Conservation (phyloP, 495 filamentous ascomycete species). For the Hypoxylon cercidicola region DNA sequence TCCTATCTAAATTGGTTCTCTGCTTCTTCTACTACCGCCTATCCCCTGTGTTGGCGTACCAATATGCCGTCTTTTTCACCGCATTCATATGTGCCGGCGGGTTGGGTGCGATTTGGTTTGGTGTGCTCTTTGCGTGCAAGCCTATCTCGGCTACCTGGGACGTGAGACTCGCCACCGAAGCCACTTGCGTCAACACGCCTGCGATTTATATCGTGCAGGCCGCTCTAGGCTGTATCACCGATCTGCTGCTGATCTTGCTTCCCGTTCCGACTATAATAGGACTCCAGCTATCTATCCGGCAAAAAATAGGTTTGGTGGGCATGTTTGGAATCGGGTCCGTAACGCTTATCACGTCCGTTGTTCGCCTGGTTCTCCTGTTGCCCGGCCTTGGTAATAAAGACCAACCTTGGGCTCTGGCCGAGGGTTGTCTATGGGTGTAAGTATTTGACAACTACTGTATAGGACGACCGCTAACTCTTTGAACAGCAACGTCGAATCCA, state of each 20-base stretch:
- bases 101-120: conserved; percentile 29
- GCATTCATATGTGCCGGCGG: conserved; percentile 26
- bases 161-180: conserved; percentile 29
- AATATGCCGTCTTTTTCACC: conserved; percentile 9
- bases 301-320: conserved; percentile 26
- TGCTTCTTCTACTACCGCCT: conserved; percentile 27
- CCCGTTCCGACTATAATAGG: conserved; percentile 44
- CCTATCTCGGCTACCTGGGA: conserved; percentile 50
- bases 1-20: conserved; percentile 28
- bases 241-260: conserved; percentile 49
- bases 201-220: conserved; percentile 52
- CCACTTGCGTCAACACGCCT: conserved; percentile 43
- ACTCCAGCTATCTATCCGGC: conserved; percentile 16
- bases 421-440: conserved; percentile 33
- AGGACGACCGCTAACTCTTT: neutral
- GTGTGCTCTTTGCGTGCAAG: conserved; percentile 52
- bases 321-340: conserved; percentile 10
- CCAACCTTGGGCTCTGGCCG: conserved; percentile 20
- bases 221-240: conserved; percentile 50
- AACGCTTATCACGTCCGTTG: conserved; percentile 25
- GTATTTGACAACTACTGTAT: neutral
- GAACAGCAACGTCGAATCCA: conserved; percentile 25
- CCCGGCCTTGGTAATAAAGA: conserved; percentile 16
- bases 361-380: conserved; percentile 18
- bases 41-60: conserved; percentile 13